Conservation (phyloP, 2,329 filamentous ascomycete species). For the Cylindrodendrum hubeiense region DNA sequence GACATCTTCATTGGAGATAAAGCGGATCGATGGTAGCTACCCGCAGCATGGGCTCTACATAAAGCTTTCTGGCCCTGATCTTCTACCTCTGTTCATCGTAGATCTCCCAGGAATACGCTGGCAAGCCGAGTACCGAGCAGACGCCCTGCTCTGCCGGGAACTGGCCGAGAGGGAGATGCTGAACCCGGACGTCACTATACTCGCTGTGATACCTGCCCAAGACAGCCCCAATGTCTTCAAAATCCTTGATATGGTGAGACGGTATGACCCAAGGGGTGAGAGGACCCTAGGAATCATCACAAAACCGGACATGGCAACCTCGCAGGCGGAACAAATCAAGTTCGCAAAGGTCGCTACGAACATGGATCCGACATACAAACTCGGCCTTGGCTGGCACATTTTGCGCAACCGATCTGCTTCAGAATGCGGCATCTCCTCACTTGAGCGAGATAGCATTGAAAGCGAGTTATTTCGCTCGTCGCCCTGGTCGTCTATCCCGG, state of each 20-base stretch:
- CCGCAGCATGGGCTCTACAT: conserved; percentile 15
- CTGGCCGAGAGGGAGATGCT: conserved; percentile 14
- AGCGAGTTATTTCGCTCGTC: conserved; percentile 10
- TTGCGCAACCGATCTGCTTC: conserved; percentile 7
- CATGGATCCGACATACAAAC: not conserved
- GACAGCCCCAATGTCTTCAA: not conserved
- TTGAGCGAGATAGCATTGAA: conserved; percentile 5
- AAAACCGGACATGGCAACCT: conserved; percentile 8
- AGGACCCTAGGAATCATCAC: conserved; percentile 15
- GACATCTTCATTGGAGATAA: not conserved
- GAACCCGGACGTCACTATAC: conserved; percentile 11
- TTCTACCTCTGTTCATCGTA: conserved; percentile 7
- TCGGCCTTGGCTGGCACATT: conserved; percentile 14
- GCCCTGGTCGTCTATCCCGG: conserved; percentile 7
- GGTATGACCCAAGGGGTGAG: conserved; percentile 10
- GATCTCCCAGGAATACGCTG: conserved; percentile 9
- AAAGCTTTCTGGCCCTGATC: conserved; percentile 8
- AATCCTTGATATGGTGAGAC: conserved; percentile 11
- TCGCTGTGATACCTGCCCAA: conserved; percentile 15
- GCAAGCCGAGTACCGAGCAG: not conserved
- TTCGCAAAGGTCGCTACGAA: conserved; percentile 1
- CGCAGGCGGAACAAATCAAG: conserved; percentile 8
- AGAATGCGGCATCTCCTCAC: not conserved
- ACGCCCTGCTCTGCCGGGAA: conserved; percentile 7
- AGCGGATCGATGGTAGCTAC: not conserved